Conservation (phyloP, 176 grass and related monocot genomes). For the Lolium perenne region DNA sequence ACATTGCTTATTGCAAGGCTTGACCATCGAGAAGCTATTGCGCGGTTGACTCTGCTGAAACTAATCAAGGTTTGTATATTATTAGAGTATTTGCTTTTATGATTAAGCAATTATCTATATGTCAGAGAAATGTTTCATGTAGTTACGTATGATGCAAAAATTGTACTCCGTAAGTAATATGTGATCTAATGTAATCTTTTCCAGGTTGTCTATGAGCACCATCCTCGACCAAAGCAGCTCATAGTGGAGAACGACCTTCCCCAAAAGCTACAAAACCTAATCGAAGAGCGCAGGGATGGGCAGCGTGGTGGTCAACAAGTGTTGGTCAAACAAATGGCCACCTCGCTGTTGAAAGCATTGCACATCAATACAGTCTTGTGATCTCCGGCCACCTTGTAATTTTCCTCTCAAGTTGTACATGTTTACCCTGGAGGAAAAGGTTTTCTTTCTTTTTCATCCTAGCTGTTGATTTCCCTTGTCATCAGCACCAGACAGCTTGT, state of each 20-base stretch:
- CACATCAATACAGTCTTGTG: conserved; percentile 98
- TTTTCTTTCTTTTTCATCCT: neutral
- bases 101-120: conserved; percentile 16
- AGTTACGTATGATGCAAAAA: neutral
- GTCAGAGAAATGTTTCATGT: conserved; percentile 22
- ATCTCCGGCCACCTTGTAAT: conserved; percentile 46
- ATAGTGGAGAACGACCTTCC: conserved; percentile 99
- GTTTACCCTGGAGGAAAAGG: conserved; percentile 53
- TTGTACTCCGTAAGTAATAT: neutral
- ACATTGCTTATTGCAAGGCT: conserved; percentile 90
- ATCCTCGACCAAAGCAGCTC: conserved; percentile 96
- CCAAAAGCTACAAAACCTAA: conserved; percentile 96
- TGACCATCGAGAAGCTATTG: conserved; percentile 96
- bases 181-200: conserved; percentile 31
- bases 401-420: conserved; percentile 67
- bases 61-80: conserved; percentile 81
- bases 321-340: conserved; percentile 99
- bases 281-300: conserved; percentile 92
- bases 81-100: neutral
- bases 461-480: conserved; percentile 39
- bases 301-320: conserved; percentile 90
- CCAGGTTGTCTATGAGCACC: conserved; percentile 97
- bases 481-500: conserved; percentile 41
- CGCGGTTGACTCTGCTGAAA: conserved; percentile 92
- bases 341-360: conserved; percentile 88